Evolutionary conservation across 2,329 filamentous ascomycete genomes (phyloP).

Genomic region (Neonectria coccinea): DNA sequence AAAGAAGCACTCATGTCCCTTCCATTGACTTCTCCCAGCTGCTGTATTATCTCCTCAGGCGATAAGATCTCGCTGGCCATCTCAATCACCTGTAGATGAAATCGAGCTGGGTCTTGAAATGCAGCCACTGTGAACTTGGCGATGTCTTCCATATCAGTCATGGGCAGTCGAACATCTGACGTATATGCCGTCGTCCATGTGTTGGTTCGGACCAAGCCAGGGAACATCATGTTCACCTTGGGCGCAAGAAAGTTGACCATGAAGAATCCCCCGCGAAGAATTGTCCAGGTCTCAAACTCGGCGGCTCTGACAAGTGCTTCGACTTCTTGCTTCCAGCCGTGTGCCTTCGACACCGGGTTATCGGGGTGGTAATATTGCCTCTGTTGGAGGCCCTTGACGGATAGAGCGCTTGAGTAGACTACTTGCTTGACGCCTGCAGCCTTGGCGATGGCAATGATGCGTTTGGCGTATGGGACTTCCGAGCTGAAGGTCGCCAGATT

Average conservation of each 20-base stretch:
- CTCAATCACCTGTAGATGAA: conserved; percentile 7
- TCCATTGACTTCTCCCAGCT: not conserved
- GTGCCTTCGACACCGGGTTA: not conserved
- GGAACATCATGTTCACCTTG: conserved; percentile 12
- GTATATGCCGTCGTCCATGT: conserved; percentile 3
- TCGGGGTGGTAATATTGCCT: not conserved
- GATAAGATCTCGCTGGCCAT: conserved; percentile 1
- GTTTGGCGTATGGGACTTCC: not conserved
- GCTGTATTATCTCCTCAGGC: not conserved
- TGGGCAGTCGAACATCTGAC: not conserved
- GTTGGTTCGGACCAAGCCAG: not conserved
- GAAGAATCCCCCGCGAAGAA: conserved; percentile 2
- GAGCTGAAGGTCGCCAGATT: not conserved
- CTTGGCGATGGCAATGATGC: conserved; percentile 3
- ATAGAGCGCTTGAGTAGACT: conserved; percentile 4
- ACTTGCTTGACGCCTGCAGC: conserved; percentile 3
- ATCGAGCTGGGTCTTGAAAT: not conserved
- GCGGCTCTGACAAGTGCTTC: not conserved
- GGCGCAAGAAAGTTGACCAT: conserved; percentile 8
- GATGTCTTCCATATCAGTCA: conserved; percentile 5
- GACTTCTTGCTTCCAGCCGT: not conserved
- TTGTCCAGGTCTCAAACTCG: conserved; percentile 6
- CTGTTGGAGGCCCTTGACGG: not conserved
- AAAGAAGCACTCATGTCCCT: not conserved
- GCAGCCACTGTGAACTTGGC: conserved; percentile 8